Base-by-base conservation (phyloP, 352 stramenopile genomes). In the Elongisporangium undulatum region DNA sequence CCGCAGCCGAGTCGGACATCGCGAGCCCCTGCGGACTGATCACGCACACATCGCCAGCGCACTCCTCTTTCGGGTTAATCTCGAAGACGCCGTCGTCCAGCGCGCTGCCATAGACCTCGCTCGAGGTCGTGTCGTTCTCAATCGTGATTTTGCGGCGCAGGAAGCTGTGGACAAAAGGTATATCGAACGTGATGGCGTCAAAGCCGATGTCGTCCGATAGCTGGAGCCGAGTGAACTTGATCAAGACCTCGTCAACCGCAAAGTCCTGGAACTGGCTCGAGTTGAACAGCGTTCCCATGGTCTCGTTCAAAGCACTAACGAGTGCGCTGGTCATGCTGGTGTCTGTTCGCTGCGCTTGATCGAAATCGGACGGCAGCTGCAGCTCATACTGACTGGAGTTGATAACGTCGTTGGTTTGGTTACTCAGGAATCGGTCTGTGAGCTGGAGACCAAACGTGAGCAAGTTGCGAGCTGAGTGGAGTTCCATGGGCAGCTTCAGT, bases 41-140 rank as follows among this genome's bases (percentile, higher is more conserved):
- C 2, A 85, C 55, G 26, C 77, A 87, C 24, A 66, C 74, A 39
- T 62, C 60, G n/a, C 68, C 65, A 20, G 74, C 72, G 51, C 77
- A 87, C 23, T 84, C 77, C 21, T 87, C 77, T 54, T 84, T 84
- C 1, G 77, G 56, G 51, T 87, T 87, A 53, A 87, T 83, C 55
- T 85, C 62, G 58, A 85, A 87, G 8, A 74, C 39, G 10, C 23
- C 45, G 22, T 55, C 49, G 0, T 56, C 63, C 8, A 58, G 38
- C 2, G 8, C 38, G 5, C 17, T 26, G 59, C 52, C 58, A 26
- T 69, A 73, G 12, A 45, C 15, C 12, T 67, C 53, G 20, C 61
- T 39, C 0, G 41, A 48, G 15, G 76, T 86, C 13, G 70, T 76
- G 24, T 77, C 66, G 7, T 72, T 65, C 1, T 50, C 12, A 0